Evolutionary conservation across 768 basidiomycete genomes (phyloP).

Genomic region (Lactifluus volemus): DNA sequence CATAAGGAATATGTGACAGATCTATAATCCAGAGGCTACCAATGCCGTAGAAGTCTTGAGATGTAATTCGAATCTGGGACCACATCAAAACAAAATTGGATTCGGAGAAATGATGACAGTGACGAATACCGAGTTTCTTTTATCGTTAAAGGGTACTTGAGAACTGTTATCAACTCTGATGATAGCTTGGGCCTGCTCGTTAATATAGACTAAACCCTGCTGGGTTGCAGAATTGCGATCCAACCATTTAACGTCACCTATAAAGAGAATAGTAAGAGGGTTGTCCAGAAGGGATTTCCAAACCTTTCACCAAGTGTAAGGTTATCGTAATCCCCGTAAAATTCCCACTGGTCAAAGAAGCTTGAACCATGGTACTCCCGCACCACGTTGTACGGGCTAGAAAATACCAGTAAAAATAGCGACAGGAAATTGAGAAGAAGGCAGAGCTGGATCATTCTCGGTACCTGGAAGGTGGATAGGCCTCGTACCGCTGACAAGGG

Average conservation of each 20-base stretch:
- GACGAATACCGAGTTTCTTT: constrained; percentile 49
- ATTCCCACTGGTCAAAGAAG: constrained; percentile 40
- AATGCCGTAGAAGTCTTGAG: constrained; percentile 33
- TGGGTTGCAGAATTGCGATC: constrained; percentile 37
- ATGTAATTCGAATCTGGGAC: constrained; percentile 38
- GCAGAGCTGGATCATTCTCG: background rate
- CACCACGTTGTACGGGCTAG: constrained; percentile 27
- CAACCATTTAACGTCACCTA: constrained; percentile 59
- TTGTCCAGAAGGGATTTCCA: background rate
- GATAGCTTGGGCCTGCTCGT: constrained; percentile 53
- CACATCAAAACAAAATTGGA: background rate
- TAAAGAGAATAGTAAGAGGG: background rate
- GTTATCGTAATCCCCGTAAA: constrained; percentile 34
- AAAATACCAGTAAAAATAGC: background rate
- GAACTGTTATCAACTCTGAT: constrained; percentile 68
- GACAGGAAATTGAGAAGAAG: background rate
- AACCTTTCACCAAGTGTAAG: constrained; percentile 29
- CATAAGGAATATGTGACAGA: constrained; percentile 42
- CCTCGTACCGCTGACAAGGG: too few relatives aligned
- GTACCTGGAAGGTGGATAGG: background rate
- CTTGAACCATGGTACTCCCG: constrained; percentile 31
- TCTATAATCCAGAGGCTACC: constrained; percentile 43
- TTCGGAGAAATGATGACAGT: background rate
- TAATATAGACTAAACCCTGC: constrained; percentile 50
- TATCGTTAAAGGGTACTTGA: constrained; percentile 39